Conservation (phyloP, 805 yeast genomes). For the Saturnispora kantuleensis region DNA sequence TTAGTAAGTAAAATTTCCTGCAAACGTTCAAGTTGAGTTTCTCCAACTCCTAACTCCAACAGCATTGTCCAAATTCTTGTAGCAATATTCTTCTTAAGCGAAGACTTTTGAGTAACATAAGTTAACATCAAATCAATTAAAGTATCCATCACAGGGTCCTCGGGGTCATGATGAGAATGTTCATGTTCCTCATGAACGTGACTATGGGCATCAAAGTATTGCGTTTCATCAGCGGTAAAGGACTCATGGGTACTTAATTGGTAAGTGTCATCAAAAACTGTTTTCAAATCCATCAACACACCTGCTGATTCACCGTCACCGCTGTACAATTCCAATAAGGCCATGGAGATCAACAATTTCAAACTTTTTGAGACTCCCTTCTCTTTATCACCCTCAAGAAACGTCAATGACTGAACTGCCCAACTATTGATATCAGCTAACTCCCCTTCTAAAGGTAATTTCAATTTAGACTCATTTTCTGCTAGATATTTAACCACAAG, state of each 20-base stretch:
- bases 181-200: conserved; percentile 18
- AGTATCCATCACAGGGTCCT: conserved; percentile 22
- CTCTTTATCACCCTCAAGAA: conserved; percentile 31
- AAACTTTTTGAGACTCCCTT: conserved; percentile 36
- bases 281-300: conserved; percentile 61
- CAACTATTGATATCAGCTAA: conserved; percentile 42
- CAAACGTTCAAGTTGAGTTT: conserved; percentile 37
- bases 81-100: conserved; percentile 48
- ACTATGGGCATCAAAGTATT: conserved; percentile 8
- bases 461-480: conserved; percentile 29
- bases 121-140: conserved; percentile 45
- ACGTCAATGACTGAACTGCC: conserved; percentile 3
- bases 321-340: conserved; percentile 62
- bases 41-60: conserved; percentile 32
- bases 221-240: conserved; percentile 4
- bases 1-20: conserved; percentile 50
- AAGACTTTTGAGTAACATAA: conserved; percentile 46
- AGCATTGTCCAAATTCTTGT: conserved; percentile 41
- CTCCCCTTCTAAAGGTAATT: conserved; percentile 23
- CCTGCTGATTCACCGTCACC: conserved; percentile 72
- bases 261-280: conserved; percentile 41
- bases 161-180: conserved; percentile 12
- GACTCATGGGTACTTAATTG: neutral
- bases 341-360: conserved; percentile 69
- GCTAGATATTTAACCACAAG: conserved; percentile 24